A percentile compares a stretch with the other conserved stretches of the same genome.
Evolutionary conservation across 2,329 filamentous ascomycete genomes (phyloP).

Genomic region (Colletotrichum sp.): DNA sequence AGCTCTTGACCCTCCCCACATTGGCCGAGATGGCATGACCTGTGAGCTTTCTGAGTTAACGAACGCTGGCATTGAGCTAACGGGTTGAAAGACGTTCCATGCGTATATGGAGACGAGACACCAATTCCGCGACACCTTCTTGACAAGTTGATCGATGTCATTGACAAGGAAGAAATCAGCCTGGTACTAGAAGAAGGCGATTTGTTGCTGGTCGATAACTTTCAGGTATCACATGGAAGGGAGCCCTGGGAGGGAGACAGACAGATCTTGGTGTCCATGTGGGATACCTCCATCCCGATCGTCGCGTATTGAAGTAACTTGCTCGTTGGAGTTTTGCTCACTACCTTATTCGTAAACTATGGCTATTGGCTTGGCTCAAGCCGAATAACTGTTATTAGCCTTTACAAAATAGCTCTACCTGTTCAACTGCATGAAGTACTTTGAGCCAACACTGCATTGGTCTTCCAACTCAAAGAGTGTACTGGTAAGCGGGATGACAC

Average conservation of each 20-base stretch:
- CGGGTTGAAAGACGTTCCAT: slow-evolving; percentile 7
- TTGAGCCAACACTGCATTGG: background rate
- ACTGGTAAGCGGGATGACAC: background rate
- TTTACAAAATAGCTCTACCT: background rate
- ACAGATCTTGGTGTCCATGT: slow-evolving; percentile 15
- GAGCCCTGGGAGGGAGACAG: slow-evolving; percentile 19
- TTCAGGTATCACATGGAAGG: slow-evolving; percentile 19
- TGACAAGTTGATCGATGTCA: slow-evolving; percentile 21
- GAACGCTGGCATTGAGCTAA: background rate
- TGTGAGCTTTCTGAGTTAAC: background rate
- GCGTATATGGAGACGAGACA: slow-evolving; percentile 20
- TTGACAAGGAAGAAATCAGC: slow-evolving; percentile 22
- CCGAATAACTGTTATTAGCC: background rate
- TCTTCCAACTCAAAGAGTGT: background rate
- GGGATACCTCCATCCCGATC: background rate
- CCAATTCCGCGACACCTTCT: slow-evolving; percentile 14
- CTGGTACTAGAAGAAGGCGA: slow-evolving; percentile 21
- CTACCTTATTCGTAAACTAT: too few relatives aligned
- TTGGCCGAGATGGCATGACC: slow-evolving; percentile 22
- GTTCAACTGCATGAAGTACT: background rate
- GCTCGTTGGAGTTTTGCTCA: background rate
- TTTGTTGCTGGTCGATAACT: slow-evolving; percentile 24
- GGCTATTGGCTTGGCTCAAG: background rate
- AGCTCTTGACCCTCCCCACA: slow-evolving; percentile 20
- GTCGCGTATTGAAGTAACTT: background rate